Evolutionary conservation across 2,329 filamentous ascomycete species (phyloP).

Genomic region (Fusarium sp.): DNA sequence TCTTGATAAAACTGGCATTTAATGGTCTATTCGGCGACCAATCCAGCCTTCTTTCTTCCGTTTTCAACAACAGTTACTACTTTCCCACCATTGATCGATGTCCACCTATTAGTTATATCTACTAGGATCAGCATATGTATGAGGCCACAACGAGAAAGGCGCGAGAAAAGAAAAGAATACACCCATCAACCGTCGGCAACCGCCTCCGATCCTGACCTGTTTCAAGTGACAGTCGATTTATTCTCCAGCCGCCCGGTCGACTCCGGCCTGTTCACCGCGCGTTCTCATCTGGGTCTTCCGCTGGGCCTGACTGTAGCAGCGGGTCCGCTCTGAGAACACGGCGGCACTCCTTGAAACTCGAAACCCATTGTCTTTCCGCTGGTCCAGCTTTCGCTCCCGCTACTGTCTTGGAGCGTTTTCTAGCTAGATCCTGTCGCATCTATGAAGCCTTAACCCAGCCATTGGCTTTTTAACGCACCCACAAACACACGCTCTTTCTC

Average conservation of each 20-base stretch:
- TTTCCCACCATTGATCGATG: not conserved
- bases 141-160: conserved; percentile 3
- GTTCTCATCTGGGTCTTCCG: conserved; percentile 29
- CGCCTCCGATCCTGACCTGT: conserved; percentile 7
- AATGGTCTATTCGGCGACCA: not conserved
- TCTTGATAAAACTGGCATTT: not conserved
- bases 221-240: conserved; percentile 8
- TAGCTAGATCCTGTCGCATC: conserved; percentile 19
- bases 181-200: conserved; percentile 18
- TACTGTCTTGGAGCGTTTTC: conserved; percentile 23
- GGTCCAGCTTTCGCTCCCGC: conserved; percentile 30
- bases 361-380: conserved; percentile 28
- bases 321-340: conserved; percentile 27
- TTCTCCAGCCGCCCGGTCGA: conserved; percentile 34
- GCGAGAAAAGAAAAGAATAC: conserved; percentile 11
- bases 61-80: not conserved
- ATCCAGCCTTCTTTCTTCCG: not conserved
- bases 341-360: conserved; percentile 14
- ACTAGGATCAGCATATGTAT: not conserved
- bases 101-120: not conserved
- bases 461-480: conserved; percentile 12
- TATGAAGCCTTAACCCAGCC: conserved; percentile 21
- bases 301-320: conserved; percentile 29
- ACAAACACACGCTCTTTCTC: conserved; percentile 12
- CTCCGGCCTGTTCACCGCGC: conserved; percentile 39